phyloP scores from a whole-genome alignment of 441 rosid genomes.

The Gossypium schwendimanii region DNA sequence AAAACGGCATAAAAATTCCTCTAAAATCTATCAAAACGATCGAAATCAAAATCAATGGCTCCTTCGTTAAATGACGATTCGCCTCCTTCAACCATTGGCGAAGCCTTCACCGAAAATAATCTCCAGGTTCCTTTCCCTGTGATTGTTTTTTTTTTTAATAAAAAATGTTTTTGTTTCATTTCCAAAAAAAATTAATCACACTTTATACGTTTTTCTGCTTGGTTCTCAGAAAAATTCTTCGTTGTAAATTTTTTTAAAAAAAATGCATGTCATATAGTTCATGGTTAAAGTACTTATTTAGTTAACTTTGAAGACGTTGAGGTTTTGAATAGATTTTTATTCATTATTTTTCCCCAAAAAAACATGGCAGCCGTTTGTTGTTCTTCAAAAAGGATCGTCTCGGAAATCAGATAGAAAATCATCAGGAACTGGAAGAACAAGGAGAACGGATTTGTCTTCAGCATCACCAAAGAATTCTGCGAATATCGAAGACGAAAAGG shows the following conservation, averaged over 20 bases:
- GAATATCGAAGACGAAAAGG: slow-evolving; percentile 26
- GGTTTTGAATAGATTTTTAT: not conserved
- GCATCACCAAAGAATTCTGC: slow-evolving; percentile 23
- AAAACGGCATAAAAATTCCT: not conserved
- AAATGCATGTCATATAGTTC: not conserved
- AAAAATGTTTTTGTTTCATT: too few relatives aligned
- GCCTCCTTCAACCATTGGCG: slow-evolving; percentile 20
- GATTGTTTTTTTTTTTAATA: not conserved
- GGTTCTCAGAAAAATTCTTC: not conserved
- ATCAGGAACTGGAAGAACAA: slow-evolving; percentile 29
- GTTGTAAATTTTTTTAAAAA: not conserved
- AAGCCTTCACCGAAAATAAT: slow-evolving; percentile 29
- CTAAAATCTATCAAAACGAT: not conserved
- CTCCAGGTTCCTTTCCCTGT: not conserved
- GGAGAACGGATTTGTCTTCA: slow-evolving; percentile 48
- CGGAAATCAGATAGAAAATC: slow-evolving; percentile 31
- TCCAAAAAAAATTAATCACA: not conserved
- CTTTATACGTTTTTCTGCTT: not conserved
- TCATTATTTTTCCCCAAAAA: not conserved
- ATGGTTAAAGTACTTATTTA: not conserved
- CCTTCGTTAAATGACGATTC: slow-evolving; percentile 25
- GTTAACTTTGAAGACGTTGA: not conserved
- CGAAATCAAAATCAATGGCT: slow-evolving; percentile 29
- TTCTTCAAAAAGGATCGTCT: slow-evolving; percentile 46
- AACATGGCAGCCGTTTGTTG: slow-evolving; percentile 48